Evolutionary conservation across 768 basidiomycete genomes (phyloP).

Genomic region (Grammothele lineata): DNA sequence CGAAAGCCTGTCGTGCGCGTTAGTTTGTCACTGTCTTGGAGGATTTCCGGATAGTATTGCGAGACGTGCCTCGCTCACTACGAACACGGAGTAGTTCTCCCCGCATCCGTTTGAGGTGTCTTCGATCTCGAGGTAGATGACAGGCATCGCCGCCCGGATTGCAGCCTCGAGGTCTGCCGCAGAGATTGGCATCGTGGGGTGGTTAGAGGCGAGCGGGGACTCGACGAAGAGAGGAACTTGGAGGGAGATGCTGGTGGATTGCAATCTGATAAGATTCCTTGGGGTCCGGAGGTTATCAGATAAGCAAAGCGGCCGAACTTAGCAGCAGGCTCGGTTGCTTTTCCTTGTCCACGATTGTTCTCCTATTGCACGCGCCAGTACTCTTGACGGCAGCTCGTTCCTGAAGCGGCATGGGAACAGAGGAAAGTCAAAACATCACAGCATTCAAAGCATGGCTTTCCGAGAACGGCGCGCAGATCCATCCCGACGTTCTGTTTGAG

Average conservation of each 20-base stretch:
- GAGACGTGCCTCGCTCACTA: slow-evolving; percentile 67
- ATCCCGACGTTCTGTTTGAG: slow-evolving; percentile 39
- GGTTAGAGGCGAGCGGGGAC: no score
- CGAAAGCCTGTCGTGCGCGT: slow-evolving; percentile 61
- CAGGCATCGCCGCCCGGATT: slow-evolving; percentile 58
- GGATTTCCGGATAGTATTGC: no score
- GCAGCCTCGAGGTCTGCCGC: slow-evolving; percentile 52
- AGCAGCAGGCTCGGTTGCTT: no score
- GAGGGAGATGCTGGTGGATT: no score
- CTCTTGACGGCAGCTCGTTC: no score
- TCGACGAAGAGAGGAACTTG: no score
- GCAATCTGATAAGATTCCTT: no score
- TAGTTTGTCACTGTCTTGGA: no score
- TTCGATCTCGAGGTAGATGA: slow-evolving; percentile 66
- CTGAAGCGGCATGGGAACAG: background rate
- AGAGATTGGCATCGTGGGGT: slow-evolving; percentile 56
- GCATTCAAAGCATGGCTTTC: slow-evolving; percentile 48
- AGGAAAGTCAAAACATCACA: slow-evolving; percentile 17
- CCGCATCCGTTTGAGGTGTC: slow-evolving; percentile 82
- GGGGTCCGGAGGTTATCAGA: no score
- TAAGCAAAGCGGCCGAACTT: no score
- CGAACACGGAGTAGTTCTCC: slow-evolving; percentile 65
- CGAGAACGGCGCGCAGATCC: slow-evolving; percentile 46
- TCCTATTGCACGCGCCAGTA: no score
- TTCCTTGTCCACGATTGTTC: no score